Percentiles rank a stretch among this genome's conserved stretches.
phyloP scores from a whole-genome alignment of 2,329 filamentous ascomycete genomes.

The Byssochlamys sp. region DNA sequence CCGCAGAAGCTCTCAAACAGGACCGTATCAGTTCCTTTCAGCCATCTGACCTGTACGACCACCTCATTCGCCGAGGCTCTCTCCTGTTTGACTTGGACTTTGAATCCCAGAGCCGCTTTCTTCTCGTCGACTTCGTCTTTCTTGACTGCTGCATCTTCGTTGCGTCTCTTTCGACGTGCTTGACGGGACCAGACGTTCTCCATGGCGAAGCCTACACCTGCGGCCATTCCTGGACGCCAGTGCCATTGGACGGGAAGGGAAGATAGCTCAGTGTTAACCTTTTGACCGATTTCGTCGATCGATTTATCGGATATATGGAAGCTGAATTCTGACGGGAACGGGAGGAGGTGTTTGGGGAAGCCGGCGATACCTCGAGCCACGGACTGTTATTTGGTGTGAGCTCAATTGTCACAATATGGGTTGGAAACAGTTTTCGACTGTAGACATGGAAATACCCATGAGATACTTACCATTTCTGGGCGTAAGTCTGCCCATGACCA shows the following conservation, averaged over 20 bases:
- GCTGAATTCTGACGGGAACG: slow-evolving; percentile 42
- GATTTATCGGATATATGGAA: slow-evolving; percentile 28
- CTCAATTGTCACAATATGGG: not conserved
- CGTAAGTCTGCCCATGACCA: slow-evolving; percentile 71
- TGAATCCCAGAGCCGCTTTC: slow-evolving; percentile 49
- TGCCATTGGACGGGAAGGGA: slow-evolving; percentile 55
- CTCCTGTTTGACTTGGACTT: slow-evolving; percentile 39
- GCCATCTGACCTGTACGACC: slow-evolving; percentile 54
- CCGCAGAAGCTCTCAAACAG: slow-evolving; percentile 83
- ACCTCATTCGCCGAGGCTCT: slow-evolving; percentile 32
- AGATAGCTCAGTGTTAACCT: slow-evolving; percentile 41
- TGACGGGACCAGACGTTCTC: slow-evolving; percentile 71
- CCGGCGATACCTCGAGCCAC: slow-evolving; percentile 32
- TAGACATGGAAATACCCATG: not conserved
- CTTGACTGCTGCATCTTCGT: slow-evolving; percentile 12
- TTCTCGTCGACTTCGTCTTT: slow-evolving; percentile 26
- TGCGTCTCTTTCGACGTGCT: slow-evolving; percentile 51
- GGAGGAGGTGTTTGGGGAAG: slow-evolving; percentile 43
- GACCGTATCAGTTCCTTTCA: slow-evolving; percentile 62
- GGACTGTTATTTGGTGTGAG: slow-evolving; percentile 10
- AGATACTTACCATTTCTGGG: slow-evolving; percentile 44
- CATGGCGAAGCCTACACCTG: slow-evolving; percentile 52
- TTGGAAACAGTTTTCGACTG: not conserved
- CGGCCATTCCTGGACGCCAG: slow-evolving; percentile 47
- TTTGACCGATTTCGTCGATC: slow-evolving; percentile 24